These are phyloP conservation scores for Dichomitus squalens DNA, from an alignment of 1,284 basidiomycete species.

Conservation along the genomic window DNA sequence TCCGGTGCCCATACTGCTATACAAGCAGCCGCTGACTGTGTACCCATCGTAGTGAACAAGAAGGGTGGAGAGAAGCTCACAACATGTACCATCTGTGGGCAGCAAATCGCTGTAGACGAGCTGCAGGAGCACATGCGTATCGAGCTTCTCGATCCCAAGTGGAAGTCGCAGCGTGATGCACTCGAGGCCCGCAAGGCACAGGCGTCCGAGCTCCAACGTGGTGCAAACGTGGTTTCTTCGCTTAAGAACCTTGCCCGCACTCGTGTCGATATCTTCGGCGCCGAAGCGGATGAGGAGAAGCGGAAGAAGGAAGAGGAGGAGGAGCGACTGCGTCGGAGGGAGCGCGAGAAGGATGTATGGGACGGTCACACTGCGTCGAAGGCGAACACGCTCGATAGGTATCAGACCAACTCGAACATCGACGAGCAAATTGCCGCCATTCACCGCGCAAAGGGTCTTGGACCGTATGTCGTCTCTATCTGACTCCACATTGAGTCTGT, in stretches of 20 bases:
- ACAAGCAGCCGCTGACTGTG: background rate
- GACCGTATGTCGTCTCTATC: slow-evolving; percentile 49
- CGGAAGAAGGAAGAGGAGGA: slow-evolving; percentile 86
- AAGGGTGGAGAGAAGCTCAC: slow-evolving; percentile 74
- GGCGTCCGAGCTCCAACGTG: slow-evolving; percentile 84
- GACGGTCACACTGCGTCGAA: slow-evolving; percentile 94
- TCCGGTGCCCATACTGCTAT: background rate
- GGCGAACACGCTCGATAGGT: slow-evolving; percentile 86
- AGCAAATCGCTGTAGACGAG: slow-evolving; percentile 93
- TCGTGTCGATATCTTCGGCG: slow-evolving; percentile 94
- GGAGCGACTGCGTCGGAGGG: slow-evolving; percentile 75
- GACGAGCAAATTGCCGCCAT: slow-evolving; percentile 96
- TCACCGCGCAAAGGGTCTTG: slow-evolving; percentile 86
- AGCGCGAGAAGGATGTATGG: slow-evolving; percentile 93
- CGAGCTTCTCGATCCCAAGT: slow-evolving; percentile 95
- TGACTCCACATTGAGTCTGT: slow-evolving; percentile 2
- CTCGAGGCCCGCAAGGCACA: slow-evolving; percentile 90
- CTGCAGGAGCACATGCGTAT: slow-evolving; percentile 98
- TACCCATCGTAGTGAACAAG: slow-evolving; percentile 61
- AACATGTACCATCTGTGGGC: slow-evolving; percentile 91
- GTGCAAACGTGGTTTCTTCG: slow-evolving; percentile 90
- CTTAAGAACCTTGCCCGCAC: slow-evolving; percentile 89
- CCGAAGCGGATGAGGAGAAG: slow-evolving; percentile 85
- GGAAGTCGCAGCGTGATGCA: slow-evolving; percentile 92
- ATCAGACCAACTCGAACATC: slow-evolving; percentile 87